Evolutionary conservation across 176 grass and related monocot genomes (phyloP), one percentile per base, ranked within the genome.

Genomic region (Hordeum marinum): DNA sequence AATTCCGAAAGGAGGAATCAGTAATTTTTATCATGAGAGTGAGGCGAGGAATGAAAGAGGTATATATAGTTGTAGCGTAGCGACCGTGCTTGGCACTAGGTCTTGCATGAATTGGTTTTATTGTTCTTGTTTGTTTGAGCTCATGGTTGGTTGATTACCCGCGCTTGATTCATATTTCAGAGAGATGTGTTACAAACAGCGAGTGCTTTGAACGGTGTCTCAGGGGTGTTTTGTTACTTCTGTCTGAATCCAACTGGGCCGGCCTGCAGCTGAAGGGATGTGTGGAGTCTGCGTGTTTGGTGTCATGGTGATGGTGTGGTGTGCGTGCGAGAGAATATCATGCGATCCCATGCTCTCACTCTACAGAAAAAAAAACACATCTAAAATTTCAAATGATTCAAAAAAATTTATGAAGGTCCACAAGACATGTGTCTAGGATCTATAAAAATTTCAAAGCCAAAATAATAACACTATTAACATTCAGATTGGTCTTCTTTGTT

Each of bases 61-160:
- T 80, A 57, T 68, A 61, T 83, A 87, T 84, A 80, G 80, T 25
- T 62, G 65, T 84, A 84, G 89, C 29, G 24, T 80, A 87, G 80
- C 5, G 23, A 41, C 31, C 29, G 5, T 52, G 35, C 8, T 34
- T 55, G 31, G 31, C 37, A 26, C 8, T 29, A 26, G 23, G 26
- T 52, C 23, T 64, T 79, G 26, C 68, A 69, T 18, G n/a, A 86
- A 50, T 37, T 72, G 21, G n/a, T 31, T 80, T 4, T 2, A 41
- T 69, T 14, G 37, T 14, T 14, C 10, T 63, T 63, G 36, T 27
- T 73, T 4, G 41, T 29, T 65, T 64, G 77, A 64, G 57, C 21
- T 41, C 27, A 45, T 42, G 17, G 26, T 80, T 64, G 3, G 14
- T 50, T 73, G 24, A 6, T 31, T 52, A 52, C 15, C 17, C 24